Base-by-base conservation (phyloP, 164 flowering plant species). In the Akebia trifoliata region DNA sequence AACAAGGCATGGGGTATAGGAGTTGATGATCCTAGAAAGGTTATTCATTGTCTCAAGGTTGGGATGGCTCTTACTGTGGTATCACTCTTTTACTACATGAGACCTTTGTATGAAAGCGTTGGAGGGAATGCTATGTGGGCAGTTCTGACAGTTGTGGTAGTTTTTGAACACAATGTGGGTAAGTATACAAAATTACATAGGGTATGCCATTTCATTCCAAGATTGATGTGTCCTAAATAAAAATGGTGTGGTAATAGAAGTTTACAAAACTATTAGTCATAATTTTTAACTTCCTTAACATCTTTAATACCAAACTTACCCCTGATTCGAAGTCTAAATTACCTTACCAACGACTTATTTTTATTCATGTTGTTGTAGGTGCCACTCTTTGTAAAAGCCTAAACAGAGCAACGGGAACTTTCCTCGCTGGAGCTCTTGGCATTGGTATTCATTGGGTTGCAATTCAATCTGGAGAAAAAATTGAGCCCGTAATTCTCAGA, bases 121-220 rank as follows among this genome's bases (percentile, higher is more conserved):
- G 89, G 90, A 61, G 82, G 81, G 20, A 82, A 73, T 68, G 81
- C 86, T 43, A 82, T 84, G 82, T 87, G 90, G 88, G 90, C 88
- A 24, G 70, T 85, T 34, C 74, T 87, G 85, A 87, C 95, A 0
- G 89, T 85, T 43, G 95, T 87, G 14, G 89, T 87, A 0, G 87
- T 81, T 10, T 83, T 83, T 34, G 91, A 87, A 56, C 70, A 69
- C 66, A 75, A 76, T 45, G 86, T 77, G 3, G 91, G 95, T 79
- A 62, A 71, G 82, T 44, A 17, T 1, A 46, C 32, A 10, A 56
- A 34, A 56, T 0, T 5, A 10, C n/a, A n/a, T n/a, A n/a, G n/a
- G n/a, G n/a, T n/a, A n/a, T n/a, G n/a, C n/a, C n/a, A n/a, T n/a
- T n/a, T n/a, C n/a, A n/a, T n/a, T n/a, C n/a, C n/a, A n/a, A n/a